Evolutionary conservation across 1,284 basidiomycete species (phyloP), one percentile per base, ranked within the genome.

Genomic region (Tausonia pullulans): DNA sequence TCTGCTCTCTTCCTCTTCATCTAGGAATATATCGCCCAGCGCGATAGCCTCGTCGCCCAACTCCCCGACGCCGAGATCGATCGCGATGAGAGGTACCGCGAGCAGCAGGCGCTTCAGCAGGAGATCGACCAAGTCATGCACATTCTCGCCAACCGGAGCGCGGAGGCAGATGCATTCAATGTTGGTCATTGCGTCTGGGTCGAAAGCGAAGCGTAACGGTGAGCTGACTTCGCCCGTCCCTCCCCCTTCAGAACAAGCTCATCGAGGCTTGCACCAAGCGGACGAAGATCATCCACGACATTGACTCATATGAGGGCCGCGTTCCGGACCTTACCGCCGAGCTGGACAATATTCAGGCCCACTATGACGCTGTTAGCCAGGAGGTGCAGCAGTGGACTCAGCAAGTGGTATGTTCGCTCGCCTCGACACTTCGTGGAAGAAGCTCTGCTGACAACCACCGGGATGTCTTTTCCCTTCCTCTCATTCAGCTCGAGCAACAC

Each of bases 261-360:
- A 77, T 80, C 58, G 73, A 74, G 7, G 80, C 80, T 1, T 81
- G 78, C 3, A 75, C 74, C 45, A 71, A 72, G 52, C 80, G 84
- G 40, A 67, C 83, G 53, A 70, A 78, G 45, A 81, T 81, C 1
- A 80, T 84, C 69, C 76, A 73, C 58, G 71, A 74, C 43, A 78
- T 78, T 62, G 71, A 72, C 0, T 78, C 83, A 70, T 87, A 78
- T 64, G 65, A 50, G 10, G 63, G 65, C 16, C 76, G 76, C 50
- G 75, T 83, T 0, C 72, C 75, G 0, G 74, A 74, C 0, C 75
- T 80, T 0, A 75, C 86, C 66, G 78, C 74, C 9, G 74, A 76
- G 2, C 80, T 79, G 3, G 77, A 81, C 14, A 73, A 79, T 5
- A 71, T 84, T n/a, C 77, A 86, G 68, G 74, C 78, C 61, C 86